phyloP scores from a whole-genome alignment of 768 basidiomycete genomes.

The Mycena capillaripes region DNA sequence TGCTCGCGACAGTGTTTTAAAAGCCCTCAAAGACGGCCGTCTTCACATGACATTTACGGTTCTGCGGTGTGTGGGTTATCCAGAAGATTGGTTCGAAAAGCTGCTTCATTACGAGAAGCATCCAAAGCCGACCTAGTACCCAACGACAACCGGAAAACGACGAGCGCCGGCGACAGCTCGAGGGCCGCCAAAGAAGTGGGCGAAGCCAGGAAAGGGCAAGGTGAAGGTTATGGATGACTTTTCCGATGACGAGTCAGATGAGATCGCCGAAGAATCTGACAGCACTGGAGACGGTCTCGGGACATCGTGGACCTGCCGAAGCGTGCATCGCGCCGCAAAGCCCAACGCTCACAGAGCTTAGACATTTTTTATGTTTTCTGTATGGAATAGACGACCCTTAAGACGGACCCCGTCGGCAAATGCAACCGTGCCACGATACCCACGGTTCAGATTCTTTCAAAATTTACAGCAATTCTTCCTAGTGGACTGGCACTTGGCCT shows the following conservation, averaged over 20 bases:
- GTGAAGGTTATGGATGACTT: background rate
- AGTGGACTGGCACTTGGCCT: too few species aligned
- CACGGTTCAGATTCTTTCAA: too few species aligned
- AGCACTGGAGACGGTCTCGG: background rate
- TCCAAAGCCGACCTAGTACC: slow-evolving; percentile 22
- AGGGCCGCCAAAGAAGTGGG: slow-evolving; percentile 6
- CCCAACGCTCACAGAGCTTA: background rate
- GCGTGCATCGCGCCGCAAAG: slow-evolving; percentile 16
- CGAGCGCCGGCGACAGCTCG: background rate
- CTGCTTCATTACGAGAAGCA: slow-evolving; percentile 31
- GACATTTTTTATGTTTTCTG: too few species aligned
- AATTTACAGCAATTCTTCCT: too few species aligned
- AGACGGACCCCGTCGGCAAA: too few species aligned
- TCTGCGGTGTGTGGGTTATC: slow-evolving; percentile 40
- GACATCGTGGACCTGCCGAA: background rate
- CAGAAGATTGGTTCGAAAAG: slow-evolving; percentile 37
- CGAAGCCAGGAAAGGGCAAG: background rate
- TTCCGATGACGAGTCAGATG: background rate
- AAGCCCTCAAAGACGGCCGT: slow-evolving; percentile 37
- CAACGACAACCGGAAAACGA: background rate
- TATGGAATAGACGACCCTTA: too few species aligned
- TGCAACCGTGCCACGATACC: too few species aligned
- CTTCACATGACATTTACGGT: slow-evolving; percentile 36
- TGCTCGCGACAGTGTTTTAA: slow-evolving; percentile 14
- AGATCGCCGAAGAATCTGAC: background rate